Evolutionary conservation across 1,284 basidiomycete genomes (phyloP), one percentile per base, ranked within the genome.

Genomic region (Puccinia triticina): DNA sequence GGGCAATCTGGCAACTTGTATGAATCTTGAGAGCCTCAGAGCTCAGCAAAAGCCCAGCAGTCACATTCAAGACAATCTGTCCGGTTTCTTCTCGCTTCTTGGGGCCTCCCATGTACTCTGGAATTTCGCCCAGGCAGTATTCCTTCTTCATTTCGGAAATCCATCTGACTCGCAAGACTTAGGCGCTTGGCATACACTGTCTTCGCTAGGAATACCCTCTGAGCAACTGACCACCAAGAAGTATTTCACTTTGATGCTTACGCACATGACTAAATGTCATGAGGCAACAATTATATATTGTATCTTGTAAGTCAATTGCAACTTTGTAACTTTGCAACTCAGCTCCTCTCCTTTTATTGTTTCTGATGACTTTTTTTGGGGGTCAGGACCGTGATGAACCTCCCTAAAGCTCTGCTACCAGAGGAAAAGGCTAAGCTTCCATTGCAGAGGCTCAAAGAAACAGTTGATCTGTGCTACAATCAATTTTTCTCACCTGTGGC

Each of bases 101-200:
- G 75, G 59, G 11, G 75, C 75, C 2, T 23, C 75, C n/a, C 74
- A 76, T 18, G 26, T 48, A 16, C 37, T 76, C 8, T 76, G 74
- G 74, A 76, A 76, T 61, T 11, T 77, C 2, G 43, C 29, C 1
- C 75, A 77, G 43, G 26, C 57, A 5, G 46, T 77, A 7, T 66
- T 64, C 40, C 10, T 77, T 1, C 21, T 21, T 1, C 48, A 77
- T 11, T 64, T 26, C 21, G 75, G 75, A 26, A 50, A 77, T n/a
- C 34, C 34, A 1, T 11, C n/a, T 21, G 59, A 77, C 26, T 40
- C 75, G 8, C 43, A 3, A 14, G 59, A 77, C 46, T 32, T 37
- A 23, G 75, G 75, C 10, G 53, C 59, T 12, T 76, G 74, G 74
- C 34, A 23, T 10, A 34, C 48, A 34, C 40, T 57, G 26, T 26